These are phyloP conservation scores for Carex pumila DNA, from an alignment of 176 grass and related monocot genomes.

Conservation along the genomic window DNA sequence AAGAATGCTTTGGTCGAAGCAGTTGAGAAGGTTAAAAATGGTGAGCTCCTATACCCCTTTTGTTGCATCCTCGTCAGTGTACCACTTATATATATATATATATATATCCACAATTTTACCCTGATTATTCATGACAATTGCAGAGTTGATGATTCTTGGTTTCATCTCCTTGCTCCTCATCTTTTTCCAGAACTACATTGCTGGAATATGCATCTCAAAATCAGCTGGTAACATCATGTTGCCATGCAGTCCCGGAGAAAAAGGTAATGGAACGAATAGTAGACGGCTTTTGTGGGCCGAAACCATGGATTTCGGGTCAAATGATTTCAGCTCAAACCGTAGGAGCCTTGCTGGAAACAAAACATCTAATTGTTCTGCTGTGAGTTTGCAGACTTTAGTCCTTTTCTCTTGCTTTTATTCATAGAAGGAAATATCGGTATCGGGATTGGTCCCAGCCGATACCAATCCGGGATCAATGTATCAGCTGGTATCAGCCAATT, in stretches of 20 bases:
- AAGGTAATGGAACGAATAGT: background rate
- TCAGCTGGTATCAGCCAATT: too few species aligned
- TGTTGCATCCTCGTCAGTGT: too few species aligned
- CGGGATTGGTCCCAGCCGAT: too few species aligned
- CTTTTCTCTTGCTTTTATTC: background rate
- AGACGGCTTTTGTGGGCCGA: constrained; percentile 26
- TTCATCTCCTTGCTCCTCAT: constrained; percentile 84
- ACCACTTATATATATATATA: too few species aligned
- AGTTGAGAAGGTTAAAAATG: constrained; percentile 79
- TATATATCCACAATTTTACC: background rate
- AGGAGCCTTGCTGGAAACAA: constrained; percentile 26
- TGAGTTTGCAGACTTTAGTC: constrained; percentile 2
- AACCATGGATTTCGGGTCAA: constrained; percentile 3
- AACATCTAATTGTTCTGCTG: background rate
- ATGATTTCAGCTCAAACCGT: constrained; percentile 14
- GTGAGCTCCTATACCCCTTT: background rate
- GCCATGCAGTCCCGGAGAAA: constrained; percentile 30
- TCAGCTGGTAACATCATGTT: constrained; percentile 48
- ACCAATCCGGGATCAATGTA: too few species aligned
- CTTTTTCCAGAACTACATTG: constrained; percentile 37
- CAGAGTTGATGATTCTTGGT: constrained; percentile 84
- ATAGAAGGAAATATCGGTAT: too few species aligned
- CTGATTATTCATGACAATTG: background rate
- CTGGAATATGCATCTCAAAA: constrained; percentile 52
- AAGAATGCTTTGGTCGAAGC: constrained; percentile 82